Evolutionary conservation across 495 filamentous ascomycete genomes (phyloP).

Genomic region (Aspergillus sclerotioniger): DNA sequence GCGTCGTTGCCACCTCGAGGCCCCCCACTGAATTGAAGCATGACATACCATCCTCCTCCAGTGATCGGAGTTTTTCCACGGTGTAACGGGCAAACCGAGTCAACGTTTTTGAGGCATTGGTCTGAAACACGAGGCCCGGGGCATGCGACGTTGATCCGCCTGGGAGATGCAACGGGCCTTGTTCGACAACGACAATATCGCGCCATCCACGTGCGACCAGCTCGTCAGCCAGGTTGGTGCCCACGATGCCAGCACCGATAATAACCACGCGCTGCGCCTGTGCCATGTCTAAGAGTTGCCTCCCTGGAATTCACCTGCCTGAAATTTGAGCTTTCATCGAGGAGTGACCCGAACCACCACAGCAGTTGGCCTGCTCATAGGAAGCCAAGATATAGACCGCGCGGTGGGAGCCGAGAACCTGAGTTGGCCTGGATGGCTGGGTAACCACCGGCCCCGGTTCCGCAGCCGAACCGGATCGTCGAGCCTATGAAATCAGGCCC

Average conservation of each 20-base stretch:
- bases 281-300: too few relatives aligned
- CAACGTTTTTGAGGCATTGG: slow-evolving; percentile 49
- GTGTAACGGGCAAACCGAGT: slow-evolving; percentile 48
- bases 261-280: slow-evolving; percentile 40
- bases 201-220: slow-evolving; percentile 49
- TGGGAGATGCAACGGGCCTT: slow-evolving; percentile 50
- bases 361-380: too few relatives aligned
- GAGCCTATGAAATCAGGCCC: too few relatives aligned
- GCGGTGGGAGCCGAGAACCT: too few relatives aligned
- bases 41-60: slow-evolving; percentile 36
- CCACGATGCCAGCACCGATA: slow-evolving; percentile 54
- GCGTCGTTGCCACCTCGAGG: slow-evolving; percentile 50
- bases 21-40: slow-evolving; percentile 54
- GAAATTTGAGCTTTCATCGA: too few relatives aligned
- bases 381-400: too few relatives aligned
- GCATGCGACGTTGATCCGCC: slow-evolving; percentile 55
- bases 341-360: too few relatives aligned
- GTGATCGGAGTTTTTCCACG: slow-evolving; percentile 43
- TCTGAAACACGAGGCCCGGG: slow-evolving; percentile 53
- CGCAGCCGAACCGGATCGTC: too few relatives aligned
- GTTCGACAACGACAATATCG: slow-evolving; percentile 54
- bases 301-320: too few relatives aligned
- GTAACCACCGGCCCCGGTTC: too few relatives aligned
- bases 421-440: too few relatives aligned
- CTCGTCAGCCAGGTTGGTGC: slow-evolving; percentile 53